Base-by-base conservation (phyloP, 1,284 basidiomycete species). In the Heterobasidion irregulare region DNA sequence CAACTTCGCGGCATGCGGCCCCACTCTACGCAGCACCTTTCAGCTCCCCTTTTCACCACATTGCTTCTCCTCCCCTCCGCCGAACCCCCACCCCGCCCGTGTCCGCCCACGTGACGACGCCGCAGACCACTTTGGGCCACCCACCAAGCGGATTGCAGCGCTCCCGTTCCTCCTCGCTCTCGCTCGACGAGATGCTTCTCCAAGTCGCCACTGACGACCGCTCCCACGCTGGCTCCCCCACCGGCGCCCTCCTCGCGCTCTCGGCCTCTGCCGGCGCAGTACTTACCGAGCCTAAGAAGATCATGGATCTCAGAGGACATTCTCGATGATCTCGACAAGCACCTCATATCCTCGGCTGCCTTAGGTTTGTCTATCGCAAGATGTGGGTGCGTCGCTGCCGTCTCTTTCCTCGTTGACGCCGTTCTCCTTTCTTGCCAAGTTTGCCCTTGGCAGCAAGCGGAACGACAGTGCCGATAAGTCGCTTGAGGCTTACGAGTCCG, bases 281-380 rank as follows among this genome's bases (percentile, higher is more conserved):
- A 59, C 84, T 81, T 2, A 84, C 83, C 52, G 66, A 26, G 19
- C 19, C 19, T 26, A 26, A 26, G 19, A 26, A 26, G 19, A 26
- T 26, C 19, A 26, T 26, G 19, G 80, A 98, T 99, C 74, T 99
- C 96, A 80, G 94, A 98, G 79, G 96, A 99, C 74, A 99, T 99
- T 69, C 92, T 99, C 65, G 89, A 94, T 64, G 95, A 99, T 59
- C 91, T 99, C 62, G 95, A 98, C 78, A 94, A 97, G 80, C 95
- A 99, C 83, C 89, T 99, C 66, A 98, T 99, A 68, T 96, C 97
- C 62, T 96, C 94, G 38, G 97, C 96, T 57, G 94, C 94, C 59
- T 91, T 94, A 59, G 96, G 97, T 96, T 99, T 62, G 99, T 99
- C 85, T 99, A 99, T 83, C 96, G 98, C 87, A 99, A 99, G 90